phyloP scores from a whole-genome alignment of 2,329 filamentous ascomycete genomes.

The Penicillium sp. region DNA sequence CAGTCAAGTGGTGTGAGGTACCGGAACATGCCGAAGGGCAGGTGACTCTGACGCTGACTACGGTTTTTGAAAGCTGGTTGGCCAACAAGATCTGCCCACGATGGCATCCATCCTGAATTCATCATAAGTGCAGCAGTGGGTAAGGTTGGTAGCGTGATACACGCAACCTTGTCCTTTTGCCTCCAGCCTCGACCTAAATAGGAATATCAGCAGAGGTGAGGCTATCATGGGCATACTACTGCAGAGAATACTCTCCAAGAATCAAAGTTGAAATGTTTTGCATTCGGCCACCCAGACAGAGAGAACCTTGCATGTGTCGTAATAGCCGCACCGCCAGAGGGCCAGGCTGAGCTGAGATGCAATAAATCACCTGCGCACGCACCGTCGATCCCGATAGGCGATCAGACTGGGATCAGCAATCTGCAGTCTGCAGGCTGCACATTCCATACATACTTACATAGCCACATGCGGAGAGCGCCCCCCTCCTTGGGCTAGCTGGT shows the following conservation, averaged over 20 bases:
- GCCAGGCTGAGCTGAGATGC: conserved; percentile 26
- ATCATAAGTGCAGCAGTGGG: not conserved
- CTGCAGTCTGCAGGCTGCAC: not conserved
- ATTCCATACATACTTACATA: conserved; percentile 4
- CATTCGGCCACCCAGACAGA: not conserved
- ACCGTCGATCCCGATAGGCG: conserved; percentile 21
- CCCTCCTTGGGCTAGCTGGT: not conserved
- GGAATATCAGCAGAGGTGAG: not conserved
- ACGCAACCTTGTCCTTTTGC: not conserved
- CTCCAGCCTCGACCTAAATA: not conserved
- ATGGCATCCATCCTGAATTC: not conserved
- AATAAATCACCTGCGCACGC: conserved; percentile 26
- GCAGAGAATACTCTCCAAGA: not conserved
- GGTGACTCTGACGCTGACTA: not conserved
- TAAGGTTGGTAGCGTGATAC: not conserved
- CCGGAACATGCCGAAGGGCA: conserved; percentile 21
- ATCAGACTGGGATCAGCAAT: conserved; percentile 7
- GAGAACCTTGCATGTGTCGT: conserved; percentile 10
- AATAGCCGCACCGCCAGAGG: conserved; percentile 15
- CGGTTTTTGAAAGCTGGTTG: not conserved
- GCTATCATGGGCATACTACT: not conserved
- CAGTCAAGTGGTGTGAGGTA: conserved; percentile 13
- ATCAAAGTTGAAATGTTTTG: not conserved
- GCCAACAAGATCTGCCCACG: not conserved
- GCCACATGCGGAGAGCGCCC: not conserved